Evolutionary conservation across 169 alveolate species (phyloP), one percentile per base, ranked within the genome.

Genomic region (Eimeria praecox): DNA sequence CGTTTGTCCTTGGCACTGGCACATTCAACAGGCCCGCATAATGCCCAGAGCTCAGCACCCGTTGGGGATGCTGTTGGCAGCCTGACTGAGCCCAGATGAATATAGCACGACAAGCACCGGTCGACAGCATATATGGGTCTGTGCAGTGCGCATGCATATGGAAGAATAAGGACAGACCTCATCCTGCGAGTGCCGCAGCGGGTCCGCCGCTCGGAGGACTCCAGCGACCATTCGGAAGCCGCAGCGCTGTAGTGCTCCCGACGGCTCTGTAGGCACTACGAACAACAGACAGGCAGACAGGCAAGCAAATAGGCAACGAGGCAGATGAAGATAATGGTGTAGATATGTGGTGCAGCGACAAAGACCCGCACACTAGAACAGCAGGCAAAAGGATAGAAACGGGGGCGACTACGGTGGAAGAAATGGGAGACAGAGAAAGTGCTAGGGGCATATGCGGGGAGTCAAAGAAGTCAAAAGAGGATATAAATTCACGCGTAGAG

Each of bases 201-300:
- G 91, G 73, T 83, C 91, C 49, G 91, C 62, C 54, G 91, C 91
- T 54, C 91, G 49, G 73, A 83, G 66, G 71, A 54, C 64, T n/a
- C 91, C 91, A 56, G 33, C 35, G 35, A 83, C 20, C 91, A 83
- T 33, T 12, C 91, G 91, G 20, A 83, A 56, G 75, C 91, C 91
- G 35, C 91, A 52, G 71, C 91, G 91, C 54, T 83, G 91, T 54
- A 83, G 42, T 20, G 91, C 91, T 10, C 91, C 91, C 46, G 91
- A 83, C 18, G 91, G 91, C 91, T 83, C 91, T 33, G 69, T 35
- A 38, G 73, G 77, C 52, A 24, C 91, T 83, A 75, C 73, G 40
- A 33, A 54, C 38, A 40, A 10, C 90, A 82, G 33, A 82, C 24
- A 49, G 91, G 12, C 69, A 78, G 38, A 78, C 35, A 24, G 64